Base-by-base conservation (phyloP, 345 rosid genomes). In the Eucalyptus regnans region DNA sequence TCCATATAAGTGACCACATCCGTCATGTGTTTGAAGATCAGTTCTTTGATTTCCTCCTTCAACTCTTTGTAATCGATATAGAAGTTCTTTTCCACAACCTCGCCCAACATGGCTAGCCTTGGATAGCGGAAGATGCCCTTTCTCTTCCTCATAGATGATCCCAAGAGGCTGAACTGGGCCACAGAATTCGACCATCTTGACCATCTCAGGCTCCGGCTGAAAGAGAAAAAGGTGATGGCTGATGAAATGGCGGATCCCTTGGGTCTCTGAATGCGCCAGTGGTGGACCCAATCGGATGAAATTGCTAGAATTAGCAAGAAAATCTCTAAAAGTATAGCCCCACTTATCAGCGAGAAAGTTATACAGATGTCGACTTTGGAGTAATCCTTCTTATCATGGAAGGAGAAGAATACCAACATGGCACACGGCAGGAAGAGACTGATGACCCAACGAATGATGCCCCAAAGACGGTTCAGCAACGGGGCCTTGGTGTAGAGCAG, bases 401-500 rank as follows among this genome's bases (percentile, higher is more conserved):
- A 41, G 52, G 15, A 64, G 80, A 43, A 87, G 2, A 4, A 33
- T 1, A 43, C 85, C 7, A 80, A 37, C 4, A 6, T 15, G 29
- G 25, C 60, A 49, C 17, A 0, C 11, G 43, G 0, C n/a, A 16
- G 5, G 4, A 9, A 58, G 3, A 58, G 13, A 17, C 29, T 87
- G 29, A 64, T 41, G 79, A 2, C 50, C 51, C 58, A 48, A 7
- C 37, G 79, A 27, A 87, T 23, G 37, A 16, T 56, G 31, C 88
- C 88, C 79, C 80, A 87, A 29, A 15, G 6, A 44, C 31, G 1
- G 16, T 22, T 5, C 20, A 60, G 43, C 46, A 87, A 37, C 23
- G 5, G 43, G 1, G 44, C 90, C 87, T 92, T 92, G 49, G 93
- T 92, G 88, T 76, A 86, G 14, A 92, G 91, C 37, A 90, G 13